Conservation (phyloP, 1,139 yeast genomes). For the Maudiozyma humilis region DNA sequence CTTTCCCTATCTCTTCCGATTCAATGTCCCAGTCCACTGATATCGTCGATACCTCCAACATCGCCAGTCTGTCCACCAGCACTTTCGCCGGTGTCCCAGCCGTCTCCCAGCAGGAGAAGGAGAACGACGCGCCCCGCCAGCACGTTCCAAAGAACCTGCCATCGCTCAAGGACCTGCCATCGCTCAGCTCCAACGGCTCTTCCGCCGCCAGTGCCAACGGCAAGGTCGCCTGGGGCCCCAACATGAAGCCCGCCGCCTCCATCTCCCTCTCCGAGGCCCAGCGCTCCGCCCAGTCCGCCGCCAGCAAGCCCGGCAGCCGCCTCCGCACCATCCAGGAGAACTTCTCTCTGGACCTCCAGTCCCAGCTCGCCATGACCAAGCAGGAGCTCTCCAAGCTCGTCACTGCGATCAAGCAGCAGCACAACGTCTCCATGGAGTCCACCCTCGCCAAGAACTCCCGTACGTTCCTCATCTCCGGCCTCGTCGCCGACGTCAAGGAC, state of each 20-base stretch:
- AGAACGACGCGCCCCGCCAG: constrained; percentile 10
- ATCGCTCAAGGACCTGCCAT: constrained; percentile 58
- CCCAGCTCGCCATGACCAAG: constrained; percentile 55
- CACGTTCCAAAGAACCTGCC: constrained; percentile 31
- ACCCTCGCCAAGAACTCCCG: constrained; percentile 72
- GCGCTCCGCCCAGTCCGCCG: constrained; percentile 13
- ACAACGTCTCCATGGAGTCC: constrained; percentile 70
- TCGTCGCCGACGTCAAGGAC: constrained; percentile 52
- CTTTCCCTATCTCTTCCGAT: not conserved
- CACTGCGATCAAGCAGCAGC: constrained; percentile 50
- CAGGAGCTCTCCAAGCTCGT: constrained; percentile 61
- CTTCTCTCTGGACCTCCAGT: constrained; percentile 59
- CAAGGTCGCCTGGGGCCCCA: constrained; percentile 39
- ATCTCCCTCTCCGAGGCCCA: constrained; percentile 27
- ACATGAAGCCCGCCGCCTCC: constrained; percentile 36
- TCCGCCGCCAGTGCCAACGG: constrained; percentile 28
- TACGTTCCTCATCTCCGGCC: constrained; percentile 79
- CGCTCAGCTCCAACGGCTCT: constrained; percentile 48
- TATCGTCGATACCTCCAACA: constrained; percentile 6
- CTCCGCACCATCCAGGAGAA: constrained; percentile 58
- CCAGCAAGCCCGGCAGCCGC: constrained; percentile 24
- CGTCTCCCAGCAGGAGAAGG: constrained; percentile 34
- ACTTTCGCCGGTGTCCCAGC: constrained; percentile 33
- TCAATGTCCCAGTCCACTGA: constrained; percentile 3
- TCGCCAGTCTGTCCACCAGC: constrained; percentile 5